These are phyloP conservation scores for Comarum palustre DNA, from an alignment of 306 rosid genomes.

Conservation along the genomic window DNA sequence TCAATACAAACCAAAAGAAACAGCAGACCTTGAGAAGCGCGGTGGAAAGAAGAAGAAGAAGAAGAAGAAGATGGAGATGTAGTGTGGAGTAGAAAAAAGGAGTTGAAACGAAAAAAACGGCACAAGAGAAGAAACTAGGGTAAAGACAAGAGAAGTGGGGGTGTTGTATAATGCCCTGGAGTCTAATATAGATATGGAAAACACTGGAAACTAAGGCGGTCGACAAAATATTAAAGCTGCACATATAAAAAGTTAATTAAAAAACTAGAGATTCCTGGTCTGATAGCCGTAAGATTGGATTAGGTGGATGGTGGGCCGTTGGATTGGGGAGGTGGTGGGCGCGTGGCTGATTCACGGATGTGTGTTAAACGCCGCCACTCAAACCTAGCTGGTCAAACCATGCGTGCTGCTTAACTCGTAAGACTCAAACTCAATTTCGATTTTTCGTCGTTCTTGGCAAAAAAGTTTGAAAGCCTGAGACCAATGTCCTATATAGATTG, in stretches of 20 bases:
- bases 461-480: neutral
- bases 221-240: neutral
- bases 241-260: neutral
- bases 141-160: neutral
- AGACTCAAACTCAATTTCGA: neutral
- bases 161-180: neutral
- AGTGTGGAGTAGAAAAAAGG: neutral
- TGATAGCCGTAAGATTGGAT: constrained; percentile 1
- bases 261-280: constrained; percentile 1
- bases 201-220: constrained; percentile 20
- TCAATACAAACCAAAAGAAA: neutral
- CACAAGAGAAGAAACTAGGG: constrained; percentile 3
- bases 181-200: neutral
- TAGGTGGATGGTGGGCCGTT: neutral
- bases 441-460: too few species aligned
- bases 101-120: neutral
- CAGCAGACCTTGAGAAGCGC: neutral
- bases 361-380: constrained; percentile 8
- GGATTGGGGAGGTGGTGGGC: neutral
- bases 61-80: neutral
- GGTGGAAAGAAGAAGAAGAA: neutral
- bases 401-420: neutral
- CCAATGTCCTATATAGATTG: neutral
- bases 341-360: neutral
- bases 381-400: neutral